A percentile compares a stretch with the other conserved stretches of the same genome.
Conservation (phyloP, 129 eudicot genomes). For the Chrysanthemum makinoi region DNA sequence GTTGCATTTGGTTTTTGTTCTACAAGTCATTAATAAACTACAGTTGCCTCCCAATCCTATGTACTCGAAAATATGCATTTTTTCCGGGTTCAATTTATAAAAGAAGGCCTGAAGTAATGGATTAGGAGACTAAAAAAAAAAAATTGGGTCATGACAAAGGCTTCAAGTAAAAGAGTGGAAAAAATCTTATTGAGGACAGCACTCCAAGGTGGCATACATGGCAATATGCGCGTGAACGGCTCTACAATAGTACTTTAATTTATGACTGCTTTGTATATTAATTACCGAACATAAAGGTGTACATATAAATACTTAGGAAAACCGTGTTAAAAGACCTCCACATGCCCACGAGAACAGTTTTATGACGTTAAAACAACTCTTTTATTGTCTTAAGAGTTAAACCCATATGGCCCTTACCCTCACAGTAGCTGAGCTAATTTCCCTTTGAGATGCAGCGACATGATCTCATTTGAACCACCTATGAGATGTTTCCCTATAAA, state of each 20-base stretch:
- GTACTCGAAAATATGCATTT: not conserved
- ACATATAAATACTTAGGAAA: slow-evolving; percentile 3
- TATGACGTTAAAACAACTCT: not conserved
- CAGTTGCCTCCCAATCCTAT: not conserved
- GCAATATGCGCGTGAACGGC: slow-evolving; percentile 7
- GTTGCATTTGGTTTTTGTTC: too few relatives aligned
- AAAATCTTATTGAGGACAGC: not conserved
- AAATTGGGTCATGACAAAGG: slow-evolving; percentile 7
- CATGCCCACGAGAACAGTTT: not conserved
- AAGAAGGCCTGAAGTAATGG: not conserved
- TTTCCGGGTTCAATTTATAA: slow-evolving; percentile 16
- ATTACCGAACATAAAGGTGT: not conserved
- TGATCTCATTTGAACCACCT: slow-evolving; percentile 56
- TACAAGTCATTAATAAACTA: not conserved
- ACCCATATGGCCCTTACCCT: slow-evolving; percentile 38
- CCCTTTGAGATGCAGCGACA: slow-evolving; percentile 41
- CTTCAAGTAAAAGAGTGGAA: not conserved
- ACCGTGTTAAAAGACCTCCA: not conserved
- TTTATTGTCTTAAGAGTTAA: slow-evolving; percentile 13
- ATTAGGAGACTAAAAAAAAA: not conserved
- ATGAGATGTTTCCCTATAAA: slow-evolving; percentile 37
- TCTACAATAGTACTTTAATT: not conserved
- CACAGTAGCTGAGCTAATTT: slow-evolving; percentile 46
- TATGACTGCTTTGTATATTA: not conserved
- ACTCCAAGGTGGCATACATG: slow-evolving; percentile 2